These are phyloP conservation scores for Acer yangbiense DNA, from an alignment of 345 rosid species.

Conservation along the genomic window DNA sequence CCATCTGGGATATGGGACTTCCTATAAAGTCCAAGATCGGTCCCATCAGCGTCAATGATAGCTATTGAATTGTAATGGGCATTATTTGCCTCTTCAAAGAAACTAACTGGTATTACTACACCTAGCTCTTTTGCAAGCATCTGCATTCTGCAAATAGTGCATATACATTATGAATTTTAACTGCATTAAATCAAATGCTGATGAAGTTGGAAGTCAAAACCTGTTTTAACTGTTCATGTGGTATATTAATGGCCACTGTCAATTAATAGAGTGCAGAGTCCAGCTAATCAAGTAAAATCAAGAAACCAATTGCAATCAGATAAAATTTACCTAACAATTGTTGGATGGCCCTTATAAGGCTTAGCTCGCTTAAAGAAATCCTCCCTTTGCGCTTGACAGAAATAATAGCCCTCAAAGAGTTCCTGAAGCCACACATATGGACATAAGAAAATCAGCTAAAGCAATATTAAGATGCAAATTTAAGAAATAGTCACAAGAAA, in stretches of 20 bases:
- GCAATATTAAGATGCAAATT: constrained; percentile 3
- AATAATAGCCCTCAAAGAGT: constrained; percentile 94
- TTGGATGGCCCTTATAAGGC: constrained; percentile 82
- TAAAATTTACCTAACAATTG: constrained; percentile 61
- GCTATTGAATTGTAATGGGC: constrained; percentile 93
- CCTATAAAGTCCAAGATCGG: constrained; percentile 89
- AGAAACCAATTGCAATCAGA: not conserved
- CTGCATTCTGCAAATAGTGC: constrained; percentile 66
- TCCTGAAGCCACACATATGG: constrained; percentile 49
- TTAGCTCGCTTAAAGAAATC: constrained; percentile 75
- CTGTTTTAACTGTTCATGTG: not conserved
- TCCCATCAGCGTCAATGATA: constrained; percentile 89
- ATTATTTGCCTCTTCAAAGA: constrained; percentile 93
- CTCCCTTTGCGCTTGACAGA: constrained; percentile 97
- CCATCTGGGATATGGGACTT: constrained; percentile 99
- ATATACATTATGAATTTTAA: constrained; percentile 3
- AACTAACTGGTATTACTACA: constrained; percentile 89
- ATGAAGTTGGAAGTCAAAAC: constrained; percentile 10
- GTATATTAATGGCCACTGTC: constrained; percentile 7
- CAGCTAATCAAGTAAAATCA: constrained; percentile 14
- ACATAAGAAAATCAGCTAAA: constrained; percentile 9
- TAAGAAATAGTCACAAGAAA: not conserved
- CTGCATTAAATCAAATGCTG: constrained; percentile 13
- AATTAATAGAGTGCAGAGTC: not conserved
- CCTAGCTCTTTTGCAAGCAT: constrained; percentile 81